Evolutionary conservation across 2,329 filamentous ascomycete species (phyloP), one percentile per base, ranked within the genome.

Genomic region (Fusarium fracticaudum): DNA sequence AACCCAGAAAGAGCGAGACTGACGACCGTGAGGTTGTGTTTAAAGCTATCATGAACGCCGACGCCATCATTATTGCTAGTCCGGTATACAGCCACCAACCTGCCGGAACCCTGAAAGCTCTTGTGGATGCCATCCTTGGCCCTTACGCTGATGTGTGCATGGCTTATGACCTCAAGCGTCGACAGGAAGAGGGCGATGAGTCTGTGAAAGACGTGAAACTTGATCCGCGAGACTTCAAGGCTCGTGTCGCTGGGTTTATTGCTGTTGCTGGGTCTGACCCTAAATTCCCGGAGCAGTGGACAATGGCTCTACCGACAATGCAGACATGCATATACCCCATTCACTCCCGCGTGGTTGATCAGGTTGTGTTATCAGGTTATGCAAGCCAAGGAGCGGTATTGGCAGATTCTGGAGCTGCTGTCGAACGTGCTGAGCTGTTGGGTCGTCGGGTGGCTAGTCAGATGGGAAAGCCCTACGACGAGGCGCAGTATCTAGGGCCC

Each of bases 101-200:
- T 7, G 12, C 44, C 2, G 44, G 44, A 14, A 47, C 44, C 5
- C 24, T 47, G 2, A 47, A 47, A 11, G 18, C 44, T 4, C 44
- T 47, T 7, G 1, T 6, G 0, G 44, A 47, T 10, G 44, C 44
- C 24, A 10, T 29, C 0, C 44, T 47, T 3, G 44, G 24, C 0
- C 24, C 44, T 10, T 47, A 47, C 8, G 24, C 44, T 5, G 44
- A 47, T 47, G 44, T 47, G 0, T 47, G 0, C 2, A 29, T 47
- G 44, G 12, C 5, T 4, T 7, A 47, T 7, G 24, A 47, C 4
- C 0, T 22, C 0, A 29, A 5, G 1, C 12, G 44, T 20, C 44
- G 44, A 47, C 24, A 47, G 8, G 8, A 47, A 29, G 4, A 26
- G 1, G 18, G 44, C 0, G 44, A 47, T 22, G 18, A 10, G 24